Evolutionary conservation across 352 stramenopile species (phyloP).

Genomic region (Lagenidium sp.): DNA sequence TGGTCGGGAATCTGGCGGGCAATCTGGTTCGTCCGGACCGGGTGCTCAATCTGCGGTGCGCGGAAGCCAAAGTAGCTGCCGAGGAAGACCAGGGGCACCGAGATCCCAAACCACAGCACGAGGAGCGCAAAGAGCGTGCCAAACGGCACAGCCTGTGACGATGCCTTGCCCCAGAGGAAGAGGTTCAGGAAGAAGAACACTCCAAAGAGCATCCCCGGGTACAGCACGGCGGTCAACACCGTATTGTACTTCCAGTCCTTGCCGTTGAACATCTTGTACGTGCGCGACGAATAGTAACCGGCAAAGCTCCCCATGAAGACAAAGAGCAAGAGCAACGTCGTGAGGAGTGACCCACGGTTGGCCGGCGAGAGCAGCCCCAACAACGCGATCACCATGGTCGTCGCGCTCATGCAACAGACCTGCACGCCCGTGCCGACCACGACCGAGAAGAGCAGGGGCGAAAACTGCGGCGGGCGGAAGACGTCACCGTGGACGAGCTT

Average conservation of each 20-base stretch:
- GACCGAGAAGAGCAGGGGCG: slow-evolving; percentile 93
- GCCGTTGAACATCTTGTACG: slow-evolving; percentile 98
- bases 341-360: slow-evolving; percentile 95
- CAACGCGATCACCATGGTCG: slow-evolving; percentile 93
- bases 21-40: slow-evolving; percentile 88
- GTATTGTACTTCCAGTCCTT: slow-evolving; percentile 98
- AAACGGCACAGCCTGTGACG: slow-evolving; percentile 90
- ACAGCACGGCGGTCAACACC: slow-evolving; percentile 92
- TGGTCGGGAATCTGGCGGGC: slow-evolving; percentile 89
- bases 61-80: slow-evolving; percentile 97
- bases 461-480: slow-evolving; percentile 94
- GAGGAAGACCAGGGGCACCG: slow-evolving; percentile 97
- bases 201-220: slow-evolving; percentile 90
- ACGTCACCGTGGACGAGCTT: slow-evolving; percentile 97
- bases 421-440: slow-evolving; percentile 95
- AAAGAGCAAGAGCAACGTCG: slow-evolving; percentile 95
- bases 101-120: slow-evolving; percentile 97
- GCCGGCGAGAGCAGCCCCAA: slow-evolving; percentile 94
- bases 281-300: slow-evolving; percentile 93
- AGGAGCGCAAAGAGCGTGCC: slow-evolving; percentile 96
- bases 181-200: slow-evolving; percentile 97
- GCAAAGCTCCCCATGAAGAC: slow-evolving; percentile 97
- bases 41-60: slow-evolving; percentile 78
- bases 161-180: slow-evolving; percentile 86
- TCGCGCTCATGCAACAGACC: slow-evolving; percentile 92